Evolutionary conservation across 1,284 basidiomycete genomes (phyloP), one percentile per base, ranked within the genome.

Genomic region (Gymnopus androsaceus): DNA sequence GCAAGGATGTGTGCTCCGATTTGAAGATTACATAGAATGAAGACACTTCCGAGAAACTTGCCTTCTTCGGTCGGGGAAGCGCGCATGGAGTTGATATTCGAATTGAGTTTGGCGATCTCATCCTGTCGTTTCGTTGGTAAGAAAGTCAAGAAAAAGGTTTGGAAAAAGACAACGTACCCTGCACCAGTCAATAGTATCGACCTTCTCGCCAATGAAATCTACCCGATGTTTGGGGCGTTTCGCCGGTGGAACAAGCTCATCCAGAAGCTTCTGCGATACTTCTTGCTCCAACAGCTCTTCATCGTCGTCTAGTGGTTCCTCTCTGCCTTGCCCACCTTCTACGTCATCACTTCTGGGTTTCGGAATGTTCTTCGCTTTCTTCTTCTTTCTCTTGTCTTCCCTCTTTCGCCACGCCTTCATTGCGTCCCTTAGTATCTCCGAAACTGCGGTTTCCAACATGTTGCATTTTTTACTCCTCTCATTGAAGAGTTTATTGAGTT

Each of bases 21-120:
- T 69, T 92, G 90, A 52, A 86, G 78, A 68, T 90, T 85, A 75
- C 91, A 93, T 51, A 88, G 81, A 60, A 94, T 84, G 71, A 94
- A 94, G 0, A 81, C 85, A 54, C 81, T 83, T 17, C 84, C 84
- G 46, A 85, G 64, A 23, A 88, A 85, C 56, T 78, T 80, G 12
- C 80, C 77, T 59, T 53, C 41, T 25, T 27, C 21, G 21, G 27
- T 27, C 21, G 25, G 37, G 76, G 6, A 17, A 15, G 48, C 17
- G n/a, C 47, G 48, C 6, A 30, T 67, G n/a, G 72, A 69, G 3
- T 75, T 70, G 52, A 88, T 79, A 44, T 72, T 70, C 21, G 62
- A 61, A 60, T 83, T 84, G 42, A 84, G 71, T 25, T 70, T 69
- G 0, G 73, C 67, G 28, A 87, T 82, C 63, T 85, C 81, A 21